phyloP scores from a whole-genome alignment of 768 basidiomycete genomes.

The Tricholoma sp. region DNA sequence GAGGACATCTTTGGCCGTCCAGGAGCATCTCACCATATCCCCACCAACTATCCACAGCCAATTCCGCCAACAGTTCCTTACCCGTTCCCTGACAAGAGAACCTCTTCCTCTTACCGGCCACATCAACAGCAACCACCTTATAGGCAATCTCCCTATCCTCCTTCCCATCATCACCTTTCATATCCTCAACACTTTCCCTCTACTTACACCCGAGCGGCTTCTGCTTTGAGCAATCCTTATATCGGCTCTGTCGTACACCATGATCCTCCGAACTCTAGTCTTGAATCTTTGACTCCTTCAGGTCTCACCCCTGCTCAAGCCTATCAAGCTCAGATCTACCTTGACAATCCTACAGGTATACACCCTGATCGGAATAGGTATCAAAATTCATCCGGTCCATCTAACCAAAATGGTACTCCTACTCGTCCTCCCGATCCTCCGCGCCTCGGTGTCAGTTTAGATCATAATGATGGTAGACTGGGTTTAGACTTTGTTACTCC shows the following conservation, averaged over 20 bases:
- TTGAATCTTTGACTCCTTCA: conserved; percentile 38
- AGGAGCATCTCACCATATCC: conserved; percentile 48
- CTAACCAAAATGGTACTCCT: conserved; percentile 21
- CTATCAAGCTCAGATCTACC: conserved; percentile 73
- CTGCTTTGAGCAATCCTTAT: background rate
- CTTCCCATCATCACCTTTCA: conserved; percentile 17
- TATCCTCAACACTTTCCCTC: conserved; percentile 24
- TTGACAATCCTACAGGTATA: conserved; percentile 33
- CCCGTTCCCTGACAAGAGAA: conserved; percentile 41
- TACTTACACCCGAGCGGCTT: background rate
- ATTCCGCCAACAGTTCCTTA: conserved; percentile 26
- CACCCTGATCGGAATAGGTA: conserved; percentile 24
- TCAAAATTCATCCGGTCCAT: conserved; percentile 22
- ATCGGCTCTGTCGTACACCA: too few relatives aligned
- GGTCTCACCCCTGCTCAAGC: conserved; percentile 75
- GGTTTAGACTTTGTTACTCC: conserved; percentile 47
- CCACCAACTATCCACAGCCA: conserved; percentile 19
- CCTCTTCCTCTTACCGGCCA: conserved; percentile 36
- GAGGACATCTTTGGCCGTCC: conserved; percentile 86
- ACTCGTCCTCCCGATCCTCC: conserved; percentile 25
- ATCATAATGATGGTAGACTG: conserved; percentile 52
- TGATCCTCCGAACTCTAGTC: conserved; percentile 29
- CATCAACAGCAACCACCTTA: too few relatives aligned
- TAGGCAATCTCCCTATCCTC: conserved; percentile 15
- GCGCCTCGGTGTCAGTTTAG: conserved; percentile 37